A percentile compares a stretch with the other conserved stretches of the same genome.
These are phyloP conservation scores for Phylloporus sp. DNA, from an alignment of 768 basidiomycete genomes.

Conservation along the genomic window DNA sequence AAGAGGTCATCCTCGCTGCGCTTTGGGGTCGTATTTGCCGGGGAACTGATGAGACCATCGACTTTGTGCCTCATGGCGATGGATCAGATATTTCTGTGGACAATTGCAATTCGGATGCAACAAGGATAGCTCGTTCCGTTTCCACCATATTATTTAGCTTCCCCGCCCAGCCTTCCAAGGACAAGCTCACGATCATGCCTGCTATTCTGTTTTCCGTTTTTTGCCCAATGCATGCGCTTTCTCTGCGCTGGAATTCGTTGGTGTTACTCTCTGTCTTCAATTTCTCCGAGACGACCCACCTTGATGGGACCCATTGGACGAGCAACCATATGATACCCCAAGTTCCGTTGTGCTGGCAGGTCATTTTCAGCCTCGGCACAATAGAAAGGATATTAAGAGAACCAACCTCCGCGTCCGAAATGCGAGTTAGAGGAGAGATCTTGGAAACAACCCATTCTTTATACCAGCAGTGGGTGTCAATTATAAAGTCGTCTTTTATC, in stretches of 20 bases:
- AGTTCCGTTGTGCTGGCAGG: conserved; percentile 34
- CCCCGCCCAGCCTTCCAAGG: neutral
- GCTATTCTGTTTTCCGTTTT: conserved; percentile 22
- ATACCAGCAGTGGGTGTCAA: conserved; percentile 40
- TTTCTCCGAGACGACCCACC: neutral
- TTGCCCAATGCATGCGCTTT: conserved; percentile 25
- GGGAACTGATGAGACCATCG: neutral
- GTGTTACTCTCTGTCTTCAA: conserved; percentile 35
- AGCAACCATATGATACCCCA: conserved; percentile 3
- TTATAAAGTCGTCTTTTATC: conserved; percentile 23
- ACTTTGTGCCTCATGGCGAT: neutral
- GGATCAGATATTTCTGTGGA: neutral
- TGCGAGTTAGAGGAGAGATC: conserved; percentile 9
- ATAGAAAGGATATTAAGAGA: conserved; percentile 31
- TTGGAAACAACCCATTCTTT: conserved; percentile 32
- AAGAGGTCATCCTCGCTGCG: conserved; percentile 34
- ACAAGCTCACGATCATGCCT: neutral
- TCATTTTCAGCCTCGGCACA: conserved; percentile 39
- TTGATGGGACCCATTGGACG: neutral
- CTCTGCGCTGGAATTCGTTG: conserved; percentile 43
- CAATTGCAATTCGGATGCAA: conserved; percentile 4
- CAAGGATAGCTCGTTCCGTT: conserved; percentile 12
- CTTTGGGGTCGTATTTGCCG: conserved; percentile 33
- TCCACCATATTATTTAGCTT: conserved; percentile 11
- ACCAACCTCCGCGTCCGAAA: neutral